phyloP scores from a whole-genome alignment of 1,284 basidiomycete species.

The Volvariella volvacea region DNA sequence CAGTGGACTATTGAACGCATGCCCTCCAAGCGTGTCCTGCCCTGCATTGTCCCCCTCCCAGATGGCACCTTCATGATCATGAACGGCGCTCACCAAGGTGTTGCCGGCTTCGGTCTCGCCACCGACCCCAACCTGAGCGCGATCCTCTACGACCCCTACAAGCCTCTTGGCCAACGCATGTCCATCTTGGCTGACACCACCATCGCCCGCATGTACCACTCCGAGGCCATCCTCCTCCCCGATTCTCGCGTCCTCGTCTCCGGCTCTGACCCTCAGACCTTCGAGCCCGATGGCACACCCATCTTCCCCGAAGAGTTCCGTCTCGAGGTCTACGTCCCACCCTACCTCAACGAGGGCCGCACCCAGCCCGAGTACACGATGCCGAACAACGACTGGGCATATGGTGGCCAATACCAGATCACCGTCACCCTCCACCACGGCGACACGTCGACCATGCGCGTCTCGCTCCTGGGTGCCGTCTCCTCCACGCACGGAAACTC shows the following conservation, averaged over 20 bases:
- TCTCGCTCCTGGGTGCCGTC: slow-evolving; percentile 60
- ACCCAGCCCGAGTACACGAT: slow-evolving; percentile 54
- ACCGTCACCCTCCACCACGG: slow-evolving; percentile 51
- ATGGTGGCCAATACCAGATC: slow-evolving; percentile 45
- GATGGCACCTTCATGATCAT: slow-evolving; percentile 71
- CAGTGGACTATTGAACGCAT: slow-evolving; percentile 68
- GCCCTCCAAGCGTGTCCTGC: slow-evolving; percentile 72
- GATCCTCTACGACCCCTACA: slow-evolving; percentile 61
- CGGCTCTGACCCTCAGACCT: slow-evolving; percentile 64
- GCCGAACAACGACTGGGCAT: slow-evolving; percentile 52
- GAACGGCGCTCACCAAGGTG: slow-evolving; percentile 62
- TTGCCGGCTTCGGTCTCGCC: slow-evolving; percentile 69
- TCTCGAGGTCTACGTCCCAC: slow-evolving; percentile 71
- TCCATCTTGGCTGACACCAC: slow-evolving; percentile 65
- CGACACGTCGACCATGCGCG: slow-evolving; percentile 42
- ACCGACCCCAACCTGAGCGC: slow-evolving; percentile 58
- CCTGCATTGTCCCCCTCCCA: slow-evolving; percentile 65
- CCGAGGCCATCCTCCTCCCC: slow-evolving; percentile 60
- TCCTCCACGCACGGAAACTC: slow-evolving; percentile 77
- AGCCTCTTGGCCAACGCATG: slow-evolving; percentile 53
- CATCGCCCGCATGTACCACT: slow-evolving; percentile 80
- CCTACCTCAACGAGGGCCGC: slow-evolving; percentile 58
- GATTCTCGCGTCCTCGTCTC: slow-evolving; percentile 69
- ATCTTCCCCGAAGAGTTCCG: slow-evolving; percentile 64
- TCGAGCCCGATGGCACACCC: slow-evolving; percentile 29